Base-by-base conservation (phyloP, 345 rosid genomes). In the Viola odorata region DNA sequence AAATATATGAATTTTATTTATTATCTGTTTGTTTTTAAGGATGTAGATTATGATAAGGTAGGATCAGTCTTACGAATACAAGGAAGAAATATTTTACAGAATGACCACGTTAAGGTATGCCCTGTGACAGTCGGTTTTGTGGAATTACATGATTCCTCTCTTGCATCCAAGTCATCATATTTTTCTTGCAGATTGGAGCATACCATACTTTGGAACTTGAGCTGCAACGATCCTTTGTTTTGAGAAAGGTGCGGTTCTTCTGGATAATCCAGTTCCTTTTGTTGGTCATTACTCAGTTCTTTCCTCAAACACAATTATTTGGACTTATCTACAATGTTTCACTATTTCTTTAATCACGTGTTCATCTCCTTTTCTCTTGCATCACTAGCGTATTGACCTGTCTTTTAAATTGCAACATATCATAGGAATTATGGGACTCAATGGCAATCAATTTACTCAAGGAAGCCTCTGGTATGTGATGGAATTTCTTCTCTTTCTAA, bases 131-230 rank as follows among this genome's bases (percentile, higher is more conserved):
- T 23, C 32, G 1, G 32, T 23, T 2, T 23, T 23, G 32, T 23
- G 32, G 32, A 23, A 23, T 23, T 23, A 23, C 32, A 23, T 23
- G 32, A 23, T 23, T 23, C 32, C 32, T 23, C 32, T 23, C 32
- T 23, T 23, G 32, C 32, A 23, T 23, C 32, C 32, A 23, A 23
- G 32, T 23, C 32, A 11, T 10, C 15, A 54, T 53, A 44, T 61
- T 69, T 69, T 61, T 57, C 17, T 67, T 41, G 59, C 82, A 92
- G 98, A 87, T 92, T 57, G 98, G 98, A 58, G 94, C 92, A 12
- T 92, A 82, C 64, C 98, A 92, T 73, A 92, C 98, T 58, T 68
- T 92, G 64, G 96, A 89, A 67, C 66, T 92, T 49, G 96, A 87
- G 66, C 80, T 76, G 73, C 86, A 89, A 41, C 88, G 98, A 41